These are phyloP conservation scores for Trichoderma citrinoviride DNA, from an alignment of 2,329 filamentous ascomycete genomes.

Conservation along the genomic window DNA sequence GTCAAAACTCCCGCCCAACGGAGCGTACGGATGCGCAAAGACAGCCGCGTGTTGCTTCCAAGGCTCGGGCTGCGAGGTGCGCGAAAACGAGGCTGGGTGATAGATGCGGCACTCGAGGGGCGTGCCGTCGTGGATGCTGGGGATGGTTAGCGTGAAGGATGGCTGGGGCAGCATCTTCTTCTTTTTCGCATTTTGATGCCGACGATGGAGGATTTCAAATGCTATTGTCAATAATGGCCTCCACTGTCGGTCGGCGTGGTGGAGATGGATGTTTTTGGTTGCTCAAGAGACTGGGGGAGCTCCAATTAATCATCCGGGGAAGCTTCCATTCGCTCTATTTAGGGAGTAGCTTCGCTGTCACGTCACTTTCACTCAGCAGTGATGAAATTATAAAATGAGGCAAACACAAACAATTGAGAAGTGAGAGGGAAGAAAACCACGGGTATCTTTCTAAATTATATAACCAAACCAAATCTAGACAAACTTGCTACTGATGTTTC, in stretches of 20 bases:
- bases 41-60: conserved; percentile 57
- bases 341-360: not conserved
- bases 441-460: conserved; percentile 20
- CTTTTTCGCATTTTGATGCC: conserved; percentile 17
- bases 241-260: not conserved
- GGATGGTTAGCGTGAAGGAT: conserved; percentile 69
- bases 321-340: not conserved
- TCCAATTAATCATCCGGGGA: not conserved
- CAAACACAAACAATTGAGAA: not conserved
- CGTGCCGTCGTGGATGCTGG: conserved; percentile 76
- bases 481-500: conserved; percentile 34
- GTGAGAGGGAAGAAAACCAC: not conserved
- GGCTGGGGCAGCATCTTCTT: conserved; percentile 54
- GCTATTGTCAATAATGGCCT: not conserved
- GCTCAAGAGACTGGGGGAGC: not conserved
- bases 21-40: conserved; percentile 87
- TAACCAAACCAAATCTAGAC: not conserved
- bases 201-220: not conserved
- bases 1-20: conserved; percentile 80
- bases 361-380: not conserved
- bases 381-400: not conserved
- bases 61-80: conserved; percentile 27
- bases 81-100: conserved; percentile 55
- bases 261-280: conserved; percentile 4
- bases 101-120: conserved; percentile 80